phyloP scores from a whole-genome alignment of 1,284 basidiomycete species.

The Porogramme epimiltina region DNA sequence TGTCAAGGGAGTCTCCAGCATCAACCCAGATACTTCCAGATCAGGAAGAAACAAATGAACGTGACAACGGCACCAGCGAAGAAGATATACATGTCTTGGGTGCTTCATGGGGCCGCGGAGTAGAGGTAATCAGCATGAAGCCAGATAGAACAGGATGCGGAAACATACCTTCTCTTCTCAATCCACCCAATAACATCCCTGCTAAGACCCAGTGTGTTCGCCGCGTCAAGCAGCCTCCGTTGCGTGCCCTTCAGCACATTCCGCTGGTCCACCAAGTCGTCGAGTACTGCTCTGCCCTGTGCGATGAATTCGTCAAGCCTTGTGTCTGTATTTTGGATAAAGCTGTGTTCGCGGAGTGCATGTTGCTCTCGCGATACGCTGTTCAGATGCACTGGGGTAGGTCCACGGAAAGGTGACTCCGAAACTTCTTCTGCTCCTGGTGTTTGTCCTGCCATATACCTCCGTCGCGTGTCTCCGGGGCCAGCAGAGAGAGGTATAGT shows the following conservation, averaged over 20 bases:
- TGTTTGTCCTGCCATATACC: conserved; percentile 51
- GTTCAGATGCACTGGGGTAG: conserved; percentile 50
- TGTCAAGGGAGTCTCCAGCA: not conserved
- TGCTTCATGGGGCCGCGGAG: conserved; percentile 47
- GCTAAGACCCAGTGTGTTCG: conserved; percentile 91
- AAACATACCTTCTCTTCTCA: conserved; percentile 78
- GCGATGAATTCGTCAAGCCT: conserved; percentile 88
- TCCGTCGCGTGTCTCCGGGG: conserved; percentile 59
- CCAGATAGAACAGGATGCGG: not conserved
- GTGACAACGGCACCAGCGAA: conserved; percentile 82
- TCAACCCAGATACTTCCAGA: conserved; percentile 87
- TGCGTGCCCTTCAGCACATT: conserved; percentile 92
- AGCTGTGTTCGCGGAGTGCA: conserved; percentile 85
- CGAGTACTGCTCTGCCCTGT: conserved; percentile 87
- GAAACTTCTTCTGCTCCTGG: conserved; percentile 49
- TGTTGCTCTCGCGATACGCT: conserved; percentile 68
- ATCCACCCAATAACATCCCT: conserved; percentile 95
- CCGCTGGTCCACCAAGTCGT: conserved; percentile 89
- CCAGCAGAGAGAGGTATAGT: conserved; percentile 45
- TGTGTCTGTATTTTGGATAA: conserved; percentile 79
- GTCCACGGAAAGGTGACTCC: conserved; percentile 74
- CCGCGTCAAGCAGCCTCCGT: conserved; percentile 79
- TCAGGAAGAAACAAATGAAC: conserved; percentile 88
- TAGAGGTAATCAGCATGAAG: not conserved
- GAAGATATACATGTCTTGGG: conserved; percentile 93